Evolutionary conservation across 768 basidiomycete species (phyloP).

Genomic region (Tulasnella calospora): DNA sequence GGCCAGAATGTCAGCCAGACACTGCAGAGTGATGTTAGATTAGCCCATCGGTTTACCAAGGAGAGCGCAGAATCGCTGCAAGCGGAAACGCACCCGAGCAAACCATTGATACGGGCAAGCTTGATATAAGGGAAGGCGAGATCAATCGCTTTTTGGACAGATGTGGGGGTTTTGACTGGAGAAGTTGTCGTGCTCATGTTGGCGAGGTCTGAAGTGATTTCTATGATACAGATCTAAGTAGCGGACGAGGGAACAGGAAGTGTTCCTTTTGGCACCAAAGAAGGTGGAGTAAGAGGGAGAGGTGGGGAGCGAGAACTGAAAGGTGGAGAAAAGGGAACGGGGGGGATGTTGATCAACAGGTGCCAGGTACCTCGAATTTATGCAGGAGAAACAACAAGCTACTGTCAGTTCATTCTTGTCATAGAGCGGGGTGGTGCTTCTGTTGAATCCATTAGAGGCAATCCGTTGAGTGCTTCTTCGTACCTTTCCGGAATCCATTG

Average conservation of each 20-base stretch:
- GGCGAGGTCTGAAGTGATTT: not conserved
- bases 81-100: slow-evolving; percentile 12
- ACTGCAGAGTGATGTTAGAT: not conserved
- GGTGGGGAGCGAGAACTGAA: not conserved
- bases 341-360: not conserved
- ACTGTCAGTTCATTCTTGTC: not conserved
- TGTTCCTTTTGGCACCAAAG: slow-evolving; percentile 1
- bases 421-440: not conserved
- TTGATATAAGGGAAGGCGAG: slow-evolving; percentile 11
- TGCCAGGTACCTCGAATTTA: not conserved
- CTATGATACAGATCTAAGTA: slow-evolving; percentile 2
- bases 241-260: not conserved
- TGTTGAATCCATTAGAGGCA: not conserved
- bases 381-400: not conserved
- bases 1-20: slow-evolving; percentile 25
- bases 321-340: not conserved
- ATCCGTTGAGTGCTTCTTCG: not conserved
- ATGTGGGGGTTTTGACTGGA: not conserved
- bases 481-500: slow-evolving; percentile 1
- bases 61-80: not conserved
- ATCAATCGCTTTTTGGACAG: not conserved
- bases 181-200: slow-evolving; percentile 1
- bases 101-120: slow-evolving; percentile 19
- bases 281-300: not conserved
- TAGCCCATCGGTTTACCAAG: not conserved